A percentile compares a stretch with the other conserved stretches of the same genome.
Conservation (phyloP, 2,329 filamentous ascomycete species). For the Hypocrella siamensis region DNA sequence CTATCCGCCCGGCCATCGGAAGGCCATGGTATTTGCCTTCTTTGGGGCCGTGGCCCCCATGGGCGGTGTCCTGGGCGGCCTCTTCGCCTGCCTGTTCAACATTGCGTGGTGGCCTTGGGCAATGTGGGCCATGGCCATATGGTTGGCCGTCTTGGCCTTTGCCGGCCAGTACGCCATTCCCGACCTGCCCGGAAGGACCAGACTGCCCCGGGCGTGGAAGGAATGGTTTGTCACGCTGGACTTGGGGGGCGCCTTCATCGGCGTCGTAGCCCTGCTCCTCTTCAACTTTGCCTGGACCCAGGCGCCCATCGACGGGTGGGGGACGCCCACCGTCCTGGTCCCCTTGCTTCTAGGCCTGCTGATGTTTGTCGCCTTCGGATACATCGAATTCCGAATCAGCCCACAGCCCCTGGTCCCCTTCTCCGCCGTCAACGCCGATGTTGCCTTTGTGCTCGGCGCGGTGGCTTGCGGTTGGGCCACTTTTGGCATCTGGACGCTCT, state of each 20-base stretch:
- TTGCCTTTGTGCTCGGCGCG: conserved; percentile 40
- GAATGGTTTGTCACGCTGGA: conserved; percentile 19
- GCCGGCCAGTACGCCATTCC: conserved; percentile 20
- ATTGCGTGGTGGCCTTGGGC: conserved; percentile 32
- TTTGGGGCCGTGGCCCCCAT: conserved; percentile 30
- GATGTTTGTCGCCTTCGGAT: conserved; percentile 38
- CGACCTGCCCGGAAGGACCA: conserved; percentile 7
- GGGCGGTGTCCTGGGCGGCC: conserved; percentile 26
- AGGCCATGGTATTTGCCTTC: conserved; percentile 42
- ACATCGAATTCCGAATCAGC: conserved; percentile 33
- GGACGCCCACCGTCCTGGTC: conserved; percentile 36
- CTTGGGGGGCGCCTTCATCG: conserved; percentile 22
- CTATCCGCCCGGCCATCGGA: conserved; percentile 39
- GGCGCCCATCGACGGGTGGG: conserved; percentile 43
- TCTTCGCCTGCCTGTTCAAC: conserved; percentile 23
- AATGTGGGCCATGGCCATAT: conserved; percentile 25
- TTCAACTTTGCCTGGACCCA: conserved; percentile 57
- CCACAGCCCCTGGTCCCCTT: conserved; percentile 42
- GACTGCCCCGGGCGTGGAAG: conserved; percentile 4
- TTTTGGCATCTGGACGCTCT: conserved; percentile 39
- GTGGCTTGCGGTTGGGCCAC: conserved; percentile 37
- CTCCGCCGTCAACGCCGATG: conserved; percentile 23
- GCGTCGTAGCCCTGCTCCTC: conserved; percentile 39
- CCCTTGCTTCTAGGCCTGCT: conserved; percentile 41
- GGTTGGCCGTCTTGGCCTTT: conserved; percentile 16